Percentiles rank a stretch among this genome's conserved stretches.
Evolutionary conservation across 2,329 filamentous ascomycete species (phyloP).

Genomic region (Trichocomaceae sp.): DNA sequence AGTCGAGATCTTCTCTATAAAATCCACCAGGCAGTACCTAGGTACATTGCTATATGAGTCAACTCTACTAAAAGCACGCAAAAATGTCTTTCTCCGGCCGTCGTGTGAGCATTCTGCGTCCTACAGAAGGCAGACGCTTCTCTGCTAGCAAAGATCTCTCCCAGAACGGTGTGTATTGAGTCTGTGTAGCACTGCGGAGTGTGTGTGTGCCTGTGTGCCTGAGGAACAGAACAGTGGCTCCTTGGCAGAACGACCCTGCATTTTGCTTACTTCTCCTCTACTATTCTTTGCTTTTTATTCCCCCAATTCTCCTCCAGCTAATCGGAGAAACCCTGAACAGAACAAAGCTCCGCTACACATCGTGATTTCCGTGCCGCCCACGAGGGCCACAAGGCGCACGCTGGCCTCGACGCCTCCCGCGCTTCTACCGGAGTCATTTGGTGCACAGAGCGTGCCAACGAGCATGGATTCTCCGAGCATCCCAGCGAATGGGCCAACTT

Average conservation of each 20-base stretch:
- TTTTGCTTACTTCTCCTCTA: not conserved
- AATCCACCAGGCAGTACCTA: slow-evolving; percentile 2
- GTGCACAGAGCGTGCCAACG: slow-evolving; percentile 63
- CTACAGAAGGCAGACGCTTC: slow-evolving; percentile 32
- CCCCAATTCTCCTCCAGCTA: not conserved
- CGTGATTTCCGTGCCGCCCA: slow-evolving; percentile 83
- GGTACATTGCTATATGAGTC: slow-evolving; percentile 14
- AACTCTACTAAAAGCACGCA: slow-evolving; percentile 12
- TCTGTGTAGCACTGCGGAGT: not conserved
- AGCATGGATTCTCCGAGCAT: slow-evolving; percentile 80
- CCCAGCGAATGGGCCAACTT: slow-evolving; percentile 85
- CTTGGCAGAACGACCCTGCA: slow-evolving; percentile 4
- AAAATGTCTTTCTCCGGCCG: slow-evolving; percentile 44
- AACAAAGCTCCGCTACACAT: slow-evolving; percentile 70
- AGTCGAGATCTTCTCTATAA: not conserved
- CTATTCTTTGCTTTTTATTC: not conserved
- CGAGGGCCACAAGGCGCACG: slow-evolving; percentile 84
- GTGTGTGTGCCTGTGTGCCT: not conserved
- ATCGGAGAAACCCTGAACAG: slow-evolving; percentile 48
- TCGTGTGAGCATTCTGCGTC: slow-evolving; percentile 39
- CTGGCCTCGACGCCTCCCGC: slow-evolving; percentile 79
- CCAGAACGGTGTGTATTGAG: slow-evolving; percentile 37
- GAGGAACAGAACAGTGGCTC: not conserved
- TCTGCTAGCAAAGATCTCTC: slow-evolving; percentile 41
- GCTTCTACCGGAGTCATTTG: slow-evolving; percentile 92